Evolutionary conservation across 169 alveolate genomes (phyloP), one percentile per base, ranked within the genome.

Genomic region (Cryptosporidium felis): DNA sequence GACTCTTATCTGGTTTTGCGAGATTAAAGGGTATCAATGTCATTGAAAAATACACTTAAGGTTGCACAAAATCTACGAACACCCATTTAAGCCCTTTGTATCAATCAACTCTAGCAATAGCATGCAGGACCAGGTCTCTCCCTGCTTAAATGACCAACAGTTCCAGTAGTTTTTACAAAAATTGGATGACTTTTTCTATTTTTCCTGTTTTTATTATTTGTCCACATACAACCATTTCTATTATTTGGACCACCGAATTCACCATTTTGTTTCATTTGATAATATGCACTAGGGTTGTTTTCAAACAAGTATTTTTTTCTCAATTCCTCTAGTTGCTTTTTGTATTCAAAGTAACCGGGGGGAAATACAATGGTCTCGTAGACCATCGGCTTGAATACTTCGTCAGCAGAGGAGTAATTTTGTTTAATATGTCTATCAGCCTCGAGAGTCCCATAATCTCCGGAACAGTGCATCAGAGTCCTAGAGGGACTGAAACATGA

Each of bases 271-370:
- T 65, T 65, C 81, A 65, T 65, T 28, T 38, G 44, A 32, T 65
- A 65, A 47, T 46, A 65, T 65, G 60, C 81, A 65, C 49, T 65
- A 2, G 81, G 62, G n/a, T 65, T 53, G 9, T 34, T 74, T 0
- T 74, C 82, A 6, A 53, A 59, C 16, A 74, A 10, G 16, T 51
- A 74, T 21, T 74, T 74, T 18, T 38, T 74, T 74, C 61, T 74
- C 23, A 74, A 40, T 2, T 74, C 85, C 21, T 74, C 74, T 12
- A 74, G 10, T 34, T 74, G 85, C 23, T 74, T 74, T 30, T 74
- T 74, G 30, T 74, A 74, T 30, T 74, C 85, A 40, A 74, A 74
- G 40, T 74, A 74, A 16, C 85, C 85, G 1, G 85, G 85, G 4
- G 85, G 85, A 18, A 49, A 74, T 32, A 74, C 66, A 38, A 74